Conservation (phyloP, 2,329 filamentous ascomycete species). For the Camptophora hylomeconis region DNA sequence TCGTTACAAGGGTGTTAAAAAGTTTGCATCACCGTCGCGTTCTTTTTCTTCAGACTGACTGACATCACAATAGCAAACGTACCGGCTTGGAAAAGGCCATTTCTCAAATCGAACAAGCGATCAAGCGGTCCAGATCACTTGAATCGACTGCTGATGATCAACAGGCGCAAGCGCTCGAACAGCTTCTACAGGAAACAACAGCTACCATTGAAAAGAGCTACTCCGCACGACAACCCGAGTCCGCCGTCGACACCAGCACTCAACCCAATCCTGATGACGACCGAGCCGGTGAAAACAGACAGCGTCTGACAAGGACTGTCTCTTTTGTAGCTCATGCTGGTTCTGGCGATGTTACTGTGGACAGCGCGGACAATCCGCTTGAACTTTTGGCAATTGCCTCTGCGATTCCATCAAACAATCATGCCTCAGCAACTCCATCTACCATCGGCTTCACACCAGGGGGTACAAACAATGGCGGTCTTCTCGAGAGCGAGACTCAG, state of each 20-base stretch:
- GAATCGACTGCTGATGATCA: slow-evolving; percentile 29
- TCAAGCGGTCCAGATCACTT: slow-evolving; percentile 41
- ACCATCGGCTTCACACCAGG: slow-evolving; percentile 25
- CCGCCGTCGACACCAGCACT: slow-evolving; percentile 2
- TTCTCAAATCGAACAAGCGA: slow-evolving; percentile 59
- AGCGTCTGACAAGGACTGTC: no score
- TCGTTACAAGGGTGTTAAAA: slow-evolving; percentile 63
- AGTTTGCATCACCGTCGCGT: no score
- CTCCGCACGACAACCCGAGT: slow-evolving; percentile 1
- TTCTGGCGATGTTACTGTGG: slow-evolving; percentile 46
- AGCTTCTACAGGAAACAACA: slow-evolving; percentile 37
- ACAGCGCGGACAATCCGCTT: slow-evolving; percentile 63
- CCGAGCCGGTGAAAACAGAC: slow-evolving; percentile 15
- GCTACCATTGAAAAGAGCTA: no score
- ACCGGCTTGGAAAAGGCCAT: slow-evolving; percentile 63
- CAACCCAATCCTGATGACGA: slow-evolving; percentile 1
- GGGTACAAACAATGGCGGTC: slow-evolving; percentile 17
- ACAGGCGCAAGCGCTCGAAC: slow-evolving; percentile 34
- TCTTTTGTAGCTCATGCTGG: slow-evolving; percentile 18
- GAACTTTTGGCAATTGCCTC: slow-evolving; percentile 62
- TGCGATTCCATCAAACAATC: slow-evolving; percentile 20
- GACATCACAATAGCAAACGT: slow-evolving; percentile 47
- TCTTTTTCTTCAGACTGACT: no score
- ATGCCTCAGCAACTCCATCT: slow-evolving; percentile 38
- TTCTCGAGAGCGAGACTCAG: slow-evolving; percentile 39